phyloP scores from a whole-genome alignment of 2,329 filamentous ascomycete genomes.

The Paecilomyces dactylethromorphus region DNA sequence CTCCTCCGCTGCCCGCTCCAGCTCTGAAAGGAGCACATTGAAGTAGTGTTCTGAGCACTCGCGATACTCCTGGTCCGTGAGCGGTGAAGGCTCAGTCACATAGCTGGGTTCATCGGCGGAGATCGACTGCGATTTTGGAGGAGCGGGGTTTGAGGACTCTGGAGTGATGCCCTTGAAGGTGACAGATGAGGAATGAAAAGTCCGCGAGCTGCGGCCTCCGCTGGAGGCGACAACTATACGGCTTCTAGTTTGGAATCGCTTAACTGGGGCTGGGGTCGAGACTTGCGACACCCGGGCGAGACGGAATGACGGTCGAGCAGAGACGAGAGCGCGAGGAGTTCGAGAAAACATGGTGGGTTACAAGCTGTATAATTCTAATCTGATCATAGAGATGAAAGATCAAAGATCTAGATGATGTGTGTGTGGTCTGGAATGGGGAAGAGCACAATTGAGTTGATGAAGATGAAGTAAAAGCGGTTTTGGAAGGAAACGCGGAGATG shows the following conservation, averaged over 20 bases:
- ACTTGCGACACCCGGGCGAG: conserved; percentile 10
- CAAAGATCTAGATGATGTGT: not conserved
- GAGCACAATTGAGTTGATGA: not conserved
- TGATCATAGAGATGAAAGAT: not conserved
- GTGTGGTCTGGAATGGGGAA: not conserved
- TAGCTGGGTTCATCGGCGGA: conserved; percentile 30
- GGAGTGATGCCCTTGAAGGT: conserved; percentile 51
- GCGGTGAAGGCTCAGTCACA: conserved; percentile 52
- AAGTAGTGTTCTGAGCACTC: conserved; percentile 71
- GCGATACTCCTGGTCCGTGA: conserved; percentile 69
- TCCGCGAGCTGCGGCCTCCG: not conserved
- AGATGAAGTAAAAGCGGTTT: conserved; percentile 23
- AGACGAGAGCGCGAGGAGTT: conserved; percentile 36
- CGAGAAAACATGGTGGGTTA: conserved; percentile 37
- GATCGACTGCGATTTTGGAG: conserved; percentile 36
- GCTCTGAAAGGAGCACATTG: conserved; percentile 47
- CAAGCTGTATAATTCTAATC: not conserved
- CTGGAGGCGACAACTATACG: conserved; percentile 1
- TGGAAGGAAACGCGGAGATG: not conserved
- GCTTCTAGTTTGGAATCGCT: conserved; percentile 7
- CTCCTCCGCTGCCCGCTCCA: conserved; percentile 71
- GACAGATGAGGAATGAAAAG: conserved; percentile 28
- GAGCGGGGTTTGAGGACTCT: conserved; percentile 48
- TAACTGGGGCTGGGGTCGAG: conserved; percentile 7
- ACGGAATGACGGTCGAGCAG: conserved; percentile 16